These are phyloP conservation scores for Penicillium frequentans DNA, from an alignment of 2,329 filamentous ascomycete species.

Conservation along the genomic window DNA sequence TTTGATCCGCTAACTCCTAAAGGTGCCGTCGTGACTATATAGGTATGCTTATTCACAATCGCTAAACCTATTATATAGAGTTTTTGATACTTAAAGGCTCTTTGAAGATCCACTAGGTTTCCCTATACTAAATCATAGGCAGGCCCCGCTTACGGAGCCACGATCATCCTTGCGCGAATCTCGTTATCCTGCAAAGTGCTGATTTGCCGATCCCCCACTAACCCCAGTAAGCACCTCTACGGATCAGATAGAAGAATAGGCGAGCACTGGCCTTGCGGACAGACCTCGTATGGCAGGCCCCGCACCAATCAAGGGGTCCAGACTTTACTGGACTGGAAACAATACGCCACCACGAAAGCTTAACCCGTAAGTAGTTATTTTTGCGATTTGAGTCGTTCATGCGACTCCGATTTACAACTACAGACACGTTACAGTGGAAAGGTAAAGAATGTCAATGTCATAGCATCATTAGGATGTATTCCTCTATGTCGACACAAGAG, in stretches of 20 bases:
- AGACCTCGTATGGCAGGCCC: background rate
- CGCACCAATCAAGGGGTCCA: slow-evolving; percentile 8
- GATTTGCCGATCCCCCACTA: slow-evolving; percentile 7
- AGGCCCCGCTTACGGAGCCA: no score
- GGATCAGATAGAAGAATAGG: background rate
- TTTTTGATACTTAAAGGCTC: no score
- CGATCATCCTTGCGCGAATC: no score
- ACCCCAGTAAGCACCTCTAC: background rate
- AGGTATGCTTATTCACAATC: no score
- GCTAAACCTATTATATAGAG: no score
- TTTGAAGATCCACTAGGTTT: no score
- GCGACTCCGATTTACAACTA: background rate
- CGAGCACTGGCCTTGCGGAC: slow-evolving; percentile 11
- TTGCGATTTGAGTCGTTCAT: background rate
- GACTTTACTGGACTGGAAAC: background rate
- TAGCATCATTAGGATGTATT: slow-evolving; percentile 22
- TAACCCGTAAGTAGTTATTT: background rate
- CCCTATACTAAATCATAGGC: no score
- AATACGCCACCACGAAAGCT: background rate
- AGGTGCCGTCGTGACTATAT: no score
- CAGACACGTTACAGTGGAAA: slow-evolving; percentile 11
- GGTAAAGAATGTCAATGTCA: slow-evolving; percentile 13
- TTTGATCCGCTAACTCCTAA: no score
- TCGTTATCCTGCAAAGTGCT: background rate
- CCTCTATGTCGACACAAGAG: slow-evolving; percentile 11